These are phyloP conservation scores for Xylariaceae sp. DNA, from an alignment of 2,329 filamentous ascomycete species.

Conservation along the genomic window DNA sequence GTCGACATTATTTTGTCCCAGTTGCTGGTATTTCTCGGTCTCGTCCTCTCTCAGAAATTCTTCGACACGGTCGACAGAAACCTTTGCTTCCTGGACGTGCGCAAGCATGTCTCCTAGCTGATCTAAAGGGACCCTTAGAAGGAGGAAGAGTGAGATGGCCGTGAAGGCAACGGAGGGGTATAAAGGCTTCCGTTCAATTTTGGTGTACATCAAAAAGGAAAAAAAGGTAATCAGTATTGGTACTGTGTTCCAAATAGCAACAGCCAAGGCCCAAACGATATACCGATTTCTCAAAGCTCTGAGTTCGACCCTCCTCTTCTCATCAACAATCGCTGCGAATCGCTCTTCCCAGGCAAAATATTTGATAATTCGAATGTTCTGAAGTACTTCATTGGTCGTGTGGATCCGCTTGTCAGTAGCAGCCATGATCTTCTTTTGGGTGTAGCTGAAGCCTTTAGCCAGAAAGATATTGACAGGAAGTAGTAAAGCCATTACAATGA, in stretches of 20 bases:
- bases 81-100: constrained; percentile 95
- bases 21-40: constrained; percentile 91
- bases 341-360: constrained; percentile 98
- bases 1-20: constrained; percentile 73
- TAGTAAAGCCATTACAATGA: constrained; percentile 86
- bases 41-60: constrained; percentile 93
- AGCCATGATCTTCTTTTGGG: constrained; percentile 89
- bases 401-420: constrained; percentile 96
- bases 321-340: constrained; percentile 84
- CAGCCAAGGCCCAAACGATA: constrained; percentile 88
- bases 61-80: constrained; percentile 95
- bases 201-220: constrained; percentile 92
- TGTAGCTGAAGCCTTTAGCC: constrained; percentile 81
- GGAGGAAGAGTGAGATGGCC: constrained; percentile 91
- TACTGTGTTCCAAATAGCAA: constrained; percentile 95
- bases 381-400: constrained; percentile 93
- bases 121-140: constrained; percentile 90
- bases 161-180: constrained; percentile 95
- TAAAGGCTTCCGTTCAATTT: constrained; percentile 86
- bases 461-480: constrained; percentile 91
- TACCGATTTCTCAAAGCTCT: constrained; percentile 81
- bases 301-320: constrained; percentile 83
- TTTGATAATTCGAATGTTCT: constrained; percentile 99
- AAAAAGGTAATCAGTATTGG: constrained; percentile 95
- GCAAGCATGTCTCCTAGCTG: constrained; percentile 98